Evolutionary conservation across 2,329 filamentous ascomycete genomes (phyloP).

Genomic region (Sclerotinia nivalis): DNA sequence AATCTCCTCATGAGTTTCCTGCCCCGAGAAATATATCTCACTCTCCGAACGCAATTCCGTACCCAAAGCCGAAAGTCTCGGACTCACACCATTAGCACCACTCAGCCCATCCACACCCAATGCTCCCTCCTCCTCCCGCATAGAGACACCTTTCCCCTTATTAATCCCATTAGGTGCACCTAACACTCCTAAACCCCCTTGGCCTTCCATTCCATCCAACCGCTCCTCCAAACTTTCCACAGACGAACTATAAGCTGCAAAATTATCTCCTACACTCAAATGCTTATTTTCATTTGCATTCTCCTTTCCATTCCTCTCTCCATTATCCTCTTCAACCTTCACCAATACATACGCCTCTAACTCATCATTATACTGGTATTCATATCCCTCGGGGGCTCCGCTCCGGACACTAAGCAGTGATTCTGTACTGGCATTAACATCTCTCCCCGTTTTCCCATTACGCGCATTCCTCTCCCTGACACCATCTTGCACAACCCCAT

Average conservation of each 20-base stretch:
- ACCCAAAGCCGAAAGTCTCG: conserved; percentile 6
- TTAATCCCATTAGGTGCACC: neutral
- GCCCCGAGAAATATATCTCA: neutral
- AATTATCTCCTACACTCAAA: too few species aligned
- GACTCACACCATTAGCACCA: neutral
- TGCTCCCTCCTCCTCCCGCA: neutral
- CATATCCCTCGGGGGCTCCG: neutral
- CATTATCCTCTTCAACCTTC: neutral
- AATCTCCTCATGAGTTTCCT: neutral
- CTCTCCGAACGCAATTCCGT: neutral
- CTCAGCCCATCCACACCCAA: neutral
- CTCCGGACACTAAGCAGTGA: conserved; percentile 9
- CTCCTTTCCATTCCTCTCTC: neutral
- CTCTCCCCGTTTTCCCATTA: neutral
- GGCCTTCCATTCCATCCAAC: neutral
- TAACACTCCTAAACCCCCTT: neutral
- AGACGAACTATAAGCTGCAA: neutral
- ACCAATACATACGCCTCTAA: neutral
- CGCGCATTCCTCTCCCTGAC: conserved; percentile 10
- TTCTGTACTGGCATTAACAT: neutral
- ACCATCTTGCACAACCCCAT: conserved; percentile 9
- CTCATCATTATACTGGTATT: neutral
- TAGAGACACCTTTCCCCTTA: neutral
- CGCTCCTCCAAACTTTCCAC: neutral
- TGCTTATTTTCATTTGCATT: neutral